phyloP scores from a whole-genome alignment of 768 basidiomycete genomes.

The Pulveroboletus sp. region DNA sequence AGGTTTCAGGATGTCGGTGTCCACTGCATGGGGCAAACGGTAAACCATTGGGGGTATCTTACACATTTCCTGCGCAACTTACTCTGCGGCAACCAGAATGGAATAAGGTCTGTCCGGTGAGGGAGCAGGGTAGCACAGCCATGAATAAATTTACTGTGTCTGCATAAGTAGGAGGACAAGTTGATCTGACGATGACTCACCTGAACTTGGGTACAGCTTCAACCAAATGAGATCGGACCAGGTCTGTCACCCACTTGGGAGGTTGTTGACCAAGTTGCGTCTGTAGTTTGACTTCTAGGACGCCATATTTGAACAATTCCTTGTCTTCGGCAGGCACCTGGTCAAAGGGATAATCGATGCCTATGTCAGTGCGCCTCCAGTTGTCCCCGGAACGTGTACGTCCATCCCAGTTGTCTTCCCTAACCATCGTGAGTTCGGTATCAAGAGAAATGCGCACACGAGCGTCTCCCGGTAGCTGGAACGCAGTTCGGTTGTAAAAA shows the following conservation, averaged over 20 bases:
- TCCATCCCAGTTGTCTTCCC: constrained; percentile 98
- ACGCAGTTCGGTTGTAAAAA: constrained; percentile 98
- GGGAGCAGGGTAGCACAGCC: constrained; percentile 93
- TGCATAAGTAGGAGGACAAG: constrained; percentile 4
- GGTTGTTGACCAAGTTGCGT: constrained; percentile 95
- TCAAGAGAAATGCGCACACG: constrained; percentile 97
- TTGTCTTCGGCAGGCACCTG: constrained; percentile 74
- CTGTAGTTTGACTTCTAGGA: constrained; percentile 96
- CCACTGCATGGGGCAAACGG: constrained; percentile 54
- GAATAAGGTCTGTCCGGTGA: constrained; percentile 90
- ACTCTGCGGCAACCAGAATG: constrained; percentile 99
- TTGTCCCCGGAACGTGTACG: constrained; percentile 72
- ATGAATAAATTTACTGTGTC: constrained; percentile 84
- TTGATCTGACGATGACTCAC: constrained; percentile 35
- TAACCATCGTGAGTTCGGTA: constrained; percentile 89
- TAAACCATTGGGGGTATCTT: neutral
- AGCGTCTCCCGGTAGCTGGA: constrained; percentile 98
- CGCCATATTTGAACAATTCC: constrained; percentile 95
- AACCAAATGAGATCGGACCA: constrained; percentile 93
- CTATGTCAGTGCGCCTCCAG: constrained; percentile 93
- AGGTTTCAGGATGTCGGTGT: constrained; percentile 92
- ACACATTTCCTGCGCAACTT: constrained; percentile 14
- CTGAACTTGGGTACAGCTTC: constrained; percentile 98
- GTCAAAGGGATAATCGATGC: constrained; percentile 88
- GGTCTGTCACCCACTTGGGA: constrained; percentile 92